phyloP scores from a whole-genome alignment of 768 basidiomycete genomes.

The Chalciporus sphaerocephalus region DNA sequence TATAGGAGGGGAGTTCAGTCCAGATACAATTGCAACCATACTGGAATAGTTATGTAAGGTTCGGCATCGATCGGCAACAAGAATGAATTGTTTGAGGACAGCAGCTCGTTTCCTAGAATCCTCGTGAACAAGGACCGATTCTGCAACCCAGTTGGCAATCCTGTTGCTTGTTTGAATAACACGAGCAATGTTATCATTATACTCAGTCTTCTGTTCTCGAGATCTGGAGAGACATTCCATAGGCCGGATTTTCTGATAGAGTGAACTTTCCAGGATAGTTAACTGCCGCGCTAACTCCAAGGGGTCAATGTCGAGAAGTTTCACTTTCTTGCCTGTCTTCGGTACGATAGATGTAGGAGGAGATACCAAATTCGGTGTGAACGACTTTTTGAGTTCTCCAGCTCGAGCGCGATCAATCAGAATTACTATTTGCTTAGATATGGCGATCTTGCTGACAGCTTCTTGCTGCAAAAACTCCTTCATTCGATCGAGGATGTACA shows the following conservation, averaged over 20 bases:
- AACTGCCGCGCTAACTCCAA: constrained; percentile 89
- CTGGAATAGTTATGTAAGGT: constrained; percentile 89
- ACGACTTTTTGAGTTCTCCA: constrained; percentile 54
- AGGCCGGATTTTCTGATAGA: constrained; percentile 85
- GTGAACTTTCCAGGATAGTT: constrained; percentile 82
- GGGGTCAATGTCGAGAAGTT: constrained; percentile 81
- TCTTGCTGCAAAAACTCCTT: constrained; percentile 71
- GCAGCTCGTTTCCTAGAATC: constrained; percentile 79
- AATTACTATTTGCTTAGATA: constrained; percentile 69
- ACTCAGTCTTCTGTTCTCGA: constrained; percentile 68
- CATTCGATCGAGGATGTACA: constrained; percentile 76
- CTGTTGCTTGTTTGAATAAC: constrained; percentile 88
- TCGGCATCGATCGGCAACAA: constrained; percentile 87
- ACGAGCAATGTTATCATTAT: constrained; percentile 77
- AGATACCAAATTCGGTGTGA: constrained; percentile 48
- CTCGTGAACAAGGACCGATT: constrained; percentile 73
- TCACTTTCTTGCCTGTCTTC: constrained; percentile 65
- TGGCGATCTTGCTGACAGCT: constrained; percentile 57
- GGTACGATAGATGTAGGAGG: constrained; percentile 78
- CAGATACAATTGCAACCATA: constrained; percentile 95
- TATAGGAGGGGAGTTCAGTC: constrained; percentile 90
- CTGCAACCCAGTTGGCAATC: constrained; percentile 93
- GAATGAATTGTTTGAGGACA: constrained; percentile 86
- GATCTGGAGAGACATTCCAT: constrained; percentile 88
- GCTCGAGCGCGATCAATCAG: constrained; percentile 71